phyloP scores from a whole-genome alignment of 2,329 filamentous ascomycete species.

The Dactylellina cionopaga region DNA sequence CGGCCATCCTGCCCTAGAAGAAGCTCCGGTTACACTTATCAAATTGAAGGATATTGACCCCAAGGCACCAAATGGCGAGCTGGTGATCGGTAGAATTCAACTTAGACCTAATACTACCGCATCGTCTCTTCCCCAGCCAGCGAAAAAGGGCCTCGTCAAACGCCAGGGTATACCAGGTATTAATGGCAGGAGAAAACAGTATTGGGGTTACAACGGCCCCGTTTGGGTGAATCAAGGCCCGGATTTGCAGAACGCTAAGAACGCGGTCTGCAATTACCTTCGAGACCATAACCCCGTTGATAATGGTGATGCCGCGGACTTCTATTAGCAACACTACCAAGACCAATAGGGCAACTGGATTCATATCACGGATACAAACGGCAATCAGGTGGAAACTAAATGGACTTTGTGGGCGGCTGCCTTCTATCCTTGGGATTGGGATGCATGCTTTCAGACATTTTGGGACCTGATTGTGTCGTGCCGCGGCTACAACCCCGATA shows the following conservation, averaged over 20 bases:
- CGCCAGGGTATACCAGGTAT: not conserved
- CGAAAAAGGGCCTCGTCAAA: not conserved
- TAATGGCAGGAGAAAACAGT: no score
- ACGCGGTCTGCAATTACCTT: constrained; percentile 5
- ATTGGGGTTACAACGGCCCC: not conserved
- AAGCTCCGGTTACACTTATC: not conserved
- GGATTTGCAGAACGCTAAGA: not conserved
- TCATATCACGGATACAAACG: not conserved
- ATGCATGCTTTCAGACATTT: constrained; percentile 5
- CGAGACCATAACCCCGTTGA: not conserved
- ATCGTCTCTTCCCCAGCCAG: not conserved
- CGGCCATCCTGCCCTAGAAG: not conserved
- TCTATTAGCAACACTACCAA: constrained; percentile 13
- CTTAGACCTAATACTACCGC: not conserved
- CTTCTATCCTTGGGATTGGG: constrained; percentile 4
- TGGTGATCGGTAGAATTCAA: constrained; percentile 10
- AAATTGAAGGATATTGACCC: constrained; percentile 15
- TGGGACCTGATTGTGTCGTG: constrained; percentile 7
- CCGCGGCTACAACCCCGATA: constrained; percentile 14
- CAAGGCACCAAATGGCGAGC: constrained; percentile 15
- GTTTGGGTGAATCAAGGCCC: not conserved
- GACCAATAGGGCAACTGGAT: not conserved
- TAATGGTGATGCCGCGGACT: not conserved
- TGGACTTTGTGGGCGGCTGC: not conserved
- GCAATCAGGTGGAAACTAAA: not conserved